Evolutionary conservation across 1,284 basidiomycete genomes (phyloP).

Genomic region (Malassezia restricta): DNA sequence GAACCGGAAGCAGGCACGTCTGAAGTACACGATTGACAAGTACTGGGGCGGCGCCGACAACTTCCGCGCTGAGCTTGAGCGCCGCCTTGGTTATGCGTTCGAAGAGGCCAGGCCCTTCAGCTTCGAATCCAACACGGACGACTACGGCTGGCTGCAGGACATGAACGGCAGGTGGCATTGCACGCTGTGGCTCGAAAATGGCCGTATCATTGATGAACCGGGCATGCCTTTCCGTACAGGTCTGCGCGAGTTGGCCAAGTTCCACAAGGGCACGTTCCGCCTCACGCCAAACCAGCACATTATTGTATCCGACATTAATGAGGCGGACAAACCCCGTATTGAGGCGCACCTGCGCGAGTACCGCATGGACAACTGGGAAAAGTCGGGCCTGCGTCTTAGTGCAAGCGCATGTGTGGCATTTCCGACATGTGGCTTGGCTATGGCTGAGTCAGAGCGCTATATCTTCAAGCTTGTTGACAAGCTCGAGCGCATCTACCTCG

Average conservation of each 20-base stretch:
- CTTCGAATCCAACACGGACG: constrained; percentile 82
- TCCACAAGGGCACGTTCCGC: constrained; percentile 86
- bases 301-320: constrained; percentile 68
- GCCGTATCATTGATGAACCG: constrained; percentile 84
- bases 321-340: constrained; percentile 56
- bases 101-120: constrained; percentile 58
- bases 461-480: constrained; percentile 88
- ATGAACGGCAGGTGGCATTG: constrained; percentile 82
- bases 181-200: constrained; percentile 93
- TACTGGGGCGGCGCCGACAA: constrained; percentile 55
- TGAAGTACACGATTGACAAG: constrained; percentile 95
- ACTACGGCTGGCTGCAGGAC: constrained; percentile 83
- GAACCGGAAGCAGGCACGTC: constrained; percentile 49
- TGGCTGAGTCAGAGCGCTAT: constrained; percentile 90
- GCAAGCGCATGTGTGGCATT: constrained; percentile 74
- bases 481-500: constrained; percentile 80
- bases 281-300: constrained; percentile 81
- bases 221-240: constrained; percentile 84
- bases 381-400: constrained; percentile 62
- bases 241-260: constrained; percentile 76
- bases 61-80: constrained; percentile 79
- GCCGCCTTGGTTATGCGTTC: constrained; percentile 69
- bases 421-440: constrained; percentile 83
- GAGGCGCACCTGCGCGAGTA: constrained; percentile 71
- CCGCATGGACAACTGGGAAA: constrained; percentile 77